These are phyloP conservation scores for Nymphaea thermarum DNA, from an alignment of 164 flowering plant genomes.

Conservation along the genomic window DNA sequence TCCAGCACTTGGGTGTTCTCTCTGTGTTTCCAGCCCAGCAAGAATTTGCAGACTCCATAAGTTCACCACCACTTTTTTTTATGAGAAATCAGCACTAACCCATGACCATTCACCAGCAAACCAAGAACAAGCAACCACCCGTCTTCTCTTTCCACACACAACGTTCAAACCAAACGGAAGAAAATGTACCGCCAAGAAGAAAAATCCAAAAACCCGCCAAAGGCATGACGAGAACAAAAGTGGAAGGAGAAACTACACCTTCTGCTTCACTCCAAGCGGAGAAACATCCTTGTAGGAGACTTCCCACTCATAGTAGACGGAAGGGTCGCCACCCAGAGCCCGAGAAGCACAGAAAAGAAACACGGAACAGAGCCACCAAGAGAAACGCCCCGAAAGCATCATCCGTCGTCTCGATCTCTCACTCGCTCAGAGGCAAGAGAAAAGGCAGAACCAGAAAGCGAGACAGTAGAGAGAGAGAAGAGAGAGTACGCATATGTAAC, in stretches of 20 bases:
- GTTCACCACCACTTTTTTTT: background rate
- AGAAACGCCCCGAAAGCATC: background rate
- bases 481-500: background rate
- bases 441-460: background rate
- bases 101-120: background rate
- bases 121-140: background rate
- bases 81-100: background rate
- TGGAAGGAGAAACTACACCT: constrained; percentile 21
- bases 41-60: background rate
- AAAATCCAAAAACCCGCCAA: background rate
- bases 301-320: constrained; percentile 31
- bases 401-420: background rate
- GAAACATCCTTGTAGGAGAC: constrained; percentile 53
- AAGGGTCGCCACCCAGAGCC: constrained; percentile 45
- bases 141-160: background rate
- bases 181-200: background rate
- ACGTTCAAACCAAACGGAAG: background rate
- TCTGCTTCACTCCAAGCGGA: constrained; percentile 72
- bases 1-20: background rate
- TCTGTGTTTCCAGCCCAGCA: background rate
- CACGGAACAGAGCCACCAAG: background rate
- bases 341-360: constrained; percentile 3
- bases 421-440: background rate
- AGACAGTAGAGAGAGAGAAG: background rate
- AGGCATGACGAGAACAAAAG: background rate